Evolutionary conservation across 2,329 filamentous ascomycete genomes (phyloP).

Genomic region (Pochonia chlamydosporia): DNA sequence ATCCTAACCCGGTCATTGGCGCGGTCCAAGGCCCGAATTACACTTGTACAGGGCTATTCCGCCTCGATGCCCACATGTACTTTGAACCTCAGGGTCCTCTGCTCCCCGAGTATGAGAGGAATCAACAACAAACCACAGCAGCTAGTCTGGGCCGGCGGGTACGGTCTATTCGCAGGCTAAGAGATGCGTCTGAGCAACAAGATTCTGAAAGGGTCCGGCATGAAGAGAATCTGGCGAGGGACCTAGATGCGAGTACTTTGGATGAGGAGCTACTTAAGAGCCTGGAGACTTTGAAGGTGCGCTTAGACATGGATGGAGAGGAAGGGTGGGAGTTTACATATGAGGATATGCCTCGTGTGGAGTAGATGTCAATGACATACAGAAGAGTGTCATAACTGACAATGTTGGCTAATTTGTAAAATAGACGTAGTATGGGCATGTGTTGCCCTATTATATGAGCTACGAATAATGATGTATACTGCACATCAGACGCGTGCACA

Average conservation of each 20-base stretch:
- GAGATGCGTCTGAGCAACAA: constrained; percentile 8
- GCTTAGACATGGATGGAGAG: constrained; percentile 20
- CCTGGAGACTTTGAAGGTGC: constrained; percentile 19
- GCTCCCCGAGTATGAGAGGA: constrained; percentile 33
- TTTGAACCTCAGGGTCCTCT: constrained; percentile 38
- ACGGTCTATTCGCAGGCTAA: constrained; percentile 21
- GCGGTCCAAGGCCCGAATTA: constrained; percentile 53
- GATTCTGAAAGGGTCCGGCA: not conserved
- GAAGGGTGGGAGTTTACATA: constrained; percentile 28
- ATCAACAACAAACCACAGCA: constrained; percentile 37
- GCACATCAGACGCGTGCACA: no score
- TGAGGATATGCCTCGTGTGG: constrained; percentile 20
- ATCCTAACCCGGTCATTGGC: constrained; percentile 43
- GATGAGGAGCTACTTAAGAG: constrained; percentile 13
- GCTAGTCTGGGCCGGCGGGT: constrained; percentile 18
- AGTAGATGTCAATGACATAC: no score
- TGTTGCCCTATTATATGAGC: no score
- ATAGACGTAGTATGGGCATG: no score
- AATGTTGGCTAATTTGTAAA: no score
- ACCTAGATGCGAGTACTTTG: constrained; percentile 21
- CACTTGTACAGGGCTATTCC: constrained; percentile 37
- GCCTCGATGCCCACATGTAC: constrained; percentile 41
- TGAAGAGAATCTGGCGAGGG: constrained; percentile 14
- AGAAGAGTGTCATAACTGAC: no score
- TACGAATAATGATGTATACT: no score